Base-by-base conservation (phyloP, 2,329 filamentous ascomycete genomes). In the Aspergillaceae sp. region DNA sequence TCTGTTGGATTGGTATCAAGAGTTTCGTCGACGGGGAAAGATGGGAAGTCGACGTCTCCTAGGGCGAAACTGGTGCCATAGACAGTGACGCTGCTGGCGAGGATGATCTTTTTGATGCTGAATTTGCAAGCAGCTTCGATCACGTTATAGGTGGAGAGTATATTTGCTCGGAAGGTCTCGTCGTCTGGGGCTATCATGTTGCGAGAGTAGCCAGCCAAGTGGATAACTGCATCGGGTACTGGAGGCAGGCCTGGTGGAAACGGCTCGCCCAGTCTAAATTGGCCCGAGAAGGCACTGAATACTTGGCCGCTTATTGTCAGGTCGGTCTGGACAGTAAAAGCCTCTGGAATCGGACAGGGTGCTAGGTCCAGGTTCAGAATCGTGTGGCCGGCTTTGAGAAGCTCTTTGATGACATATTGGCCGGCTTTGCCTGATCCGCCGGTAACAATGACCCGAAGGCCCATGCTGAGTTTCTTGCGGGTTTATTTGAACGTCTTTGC, bases 61-160 rank as follows among this genome's bases (percentile, higher is more conserved):
- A 83, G 76, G 0, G 75, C 73, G 53, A 79, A 83, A 51, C 76
- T 79, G 0, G 82, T 77, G 11, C 79, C 79, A 54, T 83, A 83
- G 0, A 75, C 77, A 0, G 77, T 80, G 54, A 81, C 77, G 19
- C 71, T 75, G 47, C 71, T 75, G 1, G 80, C 80, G 41, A 82
- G 74, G 55, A 83, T 70, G 54, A 83, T 75, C 56, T 83, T 83
- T 52, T 72, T 73, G 5, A 83, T 75, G 8, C 78, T 77, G 0
- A 83, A 66, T 51, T 81, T 81, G 56, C 72, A 79, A 0, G 79
- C 78, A 0, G 78, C 77, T 61, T 83, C 80, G 50, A 83, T 73
- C 27, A 83, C 72, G 54, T 83, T 83, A 62, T 82, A 82, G 0
- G 76, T 79, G 7, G 73, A 69, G 0, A 69, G 65, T 0, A 76